Evolutionary conservation across 768 basidiomycete species (phyloP).

Genomic region (Melanogaster broomeanus): DNA sequence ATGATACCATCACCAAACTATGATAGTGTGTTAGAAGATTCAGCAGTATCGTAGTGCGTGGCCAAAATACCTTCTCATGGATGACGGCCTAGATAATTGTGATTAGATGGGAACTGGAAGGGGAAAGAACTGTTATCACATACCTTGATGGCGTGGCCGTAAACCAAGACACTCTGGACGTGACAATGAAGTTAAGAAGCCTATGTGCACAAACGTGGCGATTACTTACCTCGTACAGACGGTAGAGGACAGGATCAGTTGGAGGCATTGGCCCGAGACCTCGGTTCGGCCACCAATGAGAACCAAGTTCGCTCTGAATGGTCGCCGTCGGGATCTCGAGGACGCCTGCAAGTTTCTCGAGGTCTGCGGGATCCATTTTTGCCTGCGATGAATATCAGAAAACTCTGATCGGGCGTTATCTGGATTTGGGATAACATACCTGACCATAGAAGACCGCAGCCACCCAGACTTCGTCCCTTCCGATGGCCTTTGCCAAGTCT

Average conservation of each 20-base stretch:
- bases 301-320: constrained; percentile 51
- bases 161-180: constrained; percentile 65
- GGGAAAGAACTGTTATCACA: not conserved
- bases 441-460: constrained; percentile 84
- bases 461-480: constrained; percentile 79
- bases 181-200: not conserved
- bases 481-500: constrained; percentile 62
- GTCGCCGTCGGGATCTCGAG: constrained; percentile 47
- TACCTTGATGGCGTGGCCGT: constrained; percentile 80
- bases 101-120: not conserved
- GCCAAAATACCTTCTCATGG: constrained; percentile 62
- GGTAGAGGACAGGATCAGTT: constrained; percentile 78
- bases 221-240: constrained; percentile 68
- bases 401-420: not conserved
- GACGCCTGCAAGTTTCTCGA: constrained; percentile 49
- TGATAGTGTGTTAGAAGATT: not conserved
- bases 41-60: not conserved
- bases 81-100: constrained; percentile 55
- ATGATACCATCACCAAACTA: constrained; percentile 88
- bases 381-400: constrained; percentile 45
- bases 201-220: not conserved
- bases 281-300: constrained; percentile 76
- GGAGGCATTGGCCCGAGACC: constrained; percentile 69
- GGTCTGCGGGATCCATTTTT: constrained; percentile 63
- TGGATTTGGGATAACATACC: constrained; percentile 36